These are phyloP conservation scores for Aureobasidium sp. DNA, from an alignment of 2,329 filamentous ascomycete genomes.

Conservation along the genomic window DNA sequence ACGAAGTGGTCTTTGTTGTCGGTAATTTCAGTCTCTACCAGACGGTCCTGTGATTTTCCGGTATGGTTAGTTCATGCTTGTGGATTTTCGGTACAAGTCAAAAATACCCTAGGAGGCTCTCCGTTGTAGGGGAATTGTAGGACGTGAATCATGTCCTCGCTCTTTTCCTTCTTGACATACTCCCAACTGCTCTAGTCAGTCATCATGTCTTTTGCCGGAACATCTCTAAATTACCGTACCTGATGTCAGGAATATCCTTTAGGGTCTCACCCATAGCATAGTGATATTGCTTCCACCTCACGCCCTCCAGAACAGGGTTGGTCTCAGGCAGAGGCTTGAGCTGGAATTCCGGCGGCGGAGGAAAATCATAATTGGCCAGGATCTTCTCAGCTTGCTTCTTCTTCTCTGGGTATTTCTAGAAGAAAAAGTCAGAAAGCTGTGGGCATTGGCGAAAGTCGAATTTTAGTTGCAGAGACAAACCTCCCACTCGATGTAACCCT, in stretches of 20 bases:
- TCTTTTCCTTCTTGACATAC: constrained; percentile 36
- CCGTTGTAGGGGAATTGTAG: constrained; percentile 42
- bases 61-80: not conserved
- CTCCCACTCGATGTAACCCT: constrained; percentile 60
- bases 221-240: not conserved
- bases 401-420: constrained; percentile 54
- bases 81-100: not conserved
- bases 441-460: too few species aligned
- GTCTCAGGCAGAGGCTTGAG: constrained; percentile 32
- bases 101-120: constrained; percentile 28
- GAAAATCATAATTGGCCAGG: constrained; percentile 44
- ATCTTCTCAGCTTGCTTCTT: constrained; percentile 51
- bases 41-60: constrained; percentile 31
- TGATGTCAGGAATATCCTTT: constrained; percentile 43
- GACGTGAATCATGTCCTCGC: constrained; percentile 39
- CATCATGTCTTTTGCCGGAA: too few species aligned
- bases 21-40: constrained; percentile 52
- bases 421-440: not conserved
- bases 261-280: constrained; percentile 33
- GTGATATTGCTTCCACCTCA: constrained; percentile 39
- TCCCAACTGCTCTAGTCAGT: constrained; percentile 31
- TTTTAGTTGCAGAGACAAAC: not conserved
- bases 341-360: constrained; percentile 37
- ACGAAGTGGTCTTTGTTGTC: constrained; percentile 57
- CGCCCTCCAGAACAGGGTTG: constrained; percentile 37